Conservation (phyloP, 2,329 filamentous ascomycete genomes). For the Fusarium sp. region DNA sequence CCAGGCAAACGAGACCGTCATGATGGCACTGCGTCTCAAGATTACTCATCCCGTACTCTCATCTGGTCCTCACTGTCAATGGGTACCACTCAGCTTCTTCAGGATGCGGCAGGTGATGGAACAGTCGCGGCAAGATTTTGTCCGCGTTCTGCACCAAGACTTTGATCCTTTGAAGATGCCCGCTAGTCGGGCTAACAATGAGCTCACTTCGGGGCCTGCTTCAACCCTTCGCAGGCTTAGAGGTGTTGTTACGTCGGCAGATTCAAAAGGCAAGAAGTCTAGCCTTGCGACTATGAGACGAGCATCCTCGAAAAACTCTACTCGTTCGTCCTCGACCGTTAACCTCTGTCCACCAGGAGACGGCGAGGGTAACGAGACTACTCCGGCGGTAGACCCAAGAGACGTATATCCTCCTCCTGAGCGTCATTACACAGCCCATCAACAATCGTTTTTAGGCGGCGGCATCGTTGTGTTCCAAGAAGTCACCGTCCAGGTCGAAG, state of each 20-base stretch:
- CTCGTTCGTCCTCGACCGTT: slow-evolving; percentile 13
- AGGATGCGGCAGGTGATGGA: slow-evolving; percentile 72
- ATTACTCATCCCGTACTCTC: slow-evolving; percentile 69
- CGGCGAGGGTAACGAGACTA: not conserved
- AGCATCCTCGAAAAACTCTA: not conserved
- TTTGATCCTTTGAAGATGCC: slow-evolving; percentile 55
- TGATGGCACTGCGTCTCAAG: slow-evolving; percentile 69
- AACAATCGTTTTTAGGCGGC: slow-evolving; percentile 13
- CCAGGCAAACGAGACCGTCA: slow-evolving; percentile 50
- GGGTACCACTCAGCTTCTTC: slow-evolving; percentile 73
- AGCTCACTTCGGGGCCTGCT: slow-evolving; percentile 17
- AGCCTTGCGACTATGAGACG: not conserved
- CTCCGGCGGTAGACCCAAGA: not conserved
- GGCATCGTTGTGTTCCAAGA: slow-evolving; percentile 26
- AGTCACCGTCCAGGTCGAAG: slow-evolving; percentile 14
- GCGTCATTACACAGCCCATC: not conserved
- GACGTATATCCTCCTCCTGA: not conserved
- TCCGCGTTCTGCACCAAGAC: slow-evolving; percentile 69
- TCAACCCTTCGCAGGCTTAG: slow-evolving; percentile 5
- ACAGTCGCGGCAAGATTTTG: slow-evolving; percentile 68
- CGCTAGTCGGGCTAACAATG: slow-evolving; percentile 12
- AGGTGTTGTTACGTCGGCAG: not conserved
- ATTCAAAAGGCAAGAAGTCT: not conserved
- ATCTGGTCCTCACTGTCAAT: slow-evolving; percentile 64
- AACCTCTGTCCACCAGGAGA: slow-evolving; percentile 4